Evolutionary conservation across 768 basidiomycete genomes (phyloP), one percentile per base, ranked within the genome.

Genomic region (Suillus subluteus): DNA sequence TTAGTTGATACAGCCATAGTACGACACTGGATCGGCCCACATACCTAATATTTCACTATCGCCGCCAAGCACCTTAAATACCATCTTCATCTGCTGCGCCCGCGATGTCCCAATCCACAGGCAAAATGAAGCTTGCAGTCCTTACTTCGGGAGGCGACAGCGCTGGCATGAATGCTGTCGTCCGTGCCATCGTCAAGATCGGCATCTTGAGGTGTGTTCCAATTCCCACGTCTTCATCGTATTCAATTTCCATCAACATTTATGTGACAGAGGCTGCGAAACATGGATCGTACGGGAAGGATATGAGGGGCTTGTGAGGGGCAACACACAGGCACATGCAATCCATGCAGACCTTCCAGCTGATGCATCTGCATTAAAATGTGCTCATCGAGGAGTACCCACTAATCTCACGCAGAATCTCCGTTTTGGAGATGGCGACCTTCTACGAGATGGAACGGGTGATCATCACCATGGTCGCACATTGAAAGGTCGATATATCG

Each of bases 91-190:
- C 30, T 32, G 16, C 38, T 21, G 18, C 52, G 5, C 38, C 26
- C 54, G 21, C 55, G n/a, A 62, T 58, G 61, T 21, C 64, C 23
- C 48, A 32, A 50, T 35, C 68, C 18, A 50, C 43, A 41, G 62
- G 16, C 62, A 73, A 63, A 59, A 94, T 96, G 89, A 96, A 95
- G 83, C 86, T 98, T 75, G 97, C 96, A 1, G 91, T 97, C 61
- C 87, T 99, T 69, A 99, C 98, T 1, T 94, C 91, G 3, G 98
- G 97, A 56, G 97, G 98, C 74, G 98, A 99, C 83, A 95, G 93
- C 80, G 96, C 98, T 62, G 98, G 98, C 73, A 95, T 96, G 94
- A 96, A 97, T 75, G 95, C 95, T 40, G 94, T 89, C 64, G 97
- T 99, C 62, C 92, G 98, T 71, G 86, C 96, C 0, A 91, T 96